Base-by-base conservation (phyloP, 1,284 basidiomycete species). In the Inonotus hispidus region DNA sequence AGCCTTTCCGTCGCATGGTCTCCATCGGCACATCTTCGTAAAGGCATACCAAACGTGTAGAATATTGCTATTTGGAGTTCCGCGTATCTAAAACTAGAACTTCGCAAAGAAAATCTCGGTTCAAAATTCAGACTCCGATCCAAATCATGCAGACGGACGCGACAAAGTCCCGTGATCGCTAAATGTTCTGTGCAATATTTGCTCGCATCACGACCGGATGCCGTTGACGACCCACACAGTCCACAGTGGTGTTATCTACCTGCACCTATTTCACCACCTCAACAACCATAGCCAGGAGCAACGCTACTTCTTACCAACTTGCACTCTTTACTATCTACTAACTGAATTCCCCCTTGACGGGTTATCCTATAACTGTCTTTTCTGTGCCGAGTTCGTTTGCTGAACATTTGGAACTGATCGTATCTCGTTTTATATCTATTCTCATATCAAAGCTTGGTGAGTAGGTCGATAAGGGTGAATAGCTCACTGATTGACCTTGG, bases 261-360 rank as follows among this genome's bases (percentile, higher is more conserved):
- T 35, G 7, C 5, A 52, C 16, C 29, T 27, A 32, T 27, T 11
- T n/a, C n/a, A n/a, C n/a, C n/a, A n/a, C 49, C 56, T 37, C 56
- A 10, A 37, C 45, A n/a, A 49, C 19, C 46, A 43, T 21, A 58
- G 56, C 56, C 54, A 58, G 45, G 56, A 37, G 56, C 46, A 43
- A n/a, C 16, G n/a, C 41, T 6, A n/a, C 19, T 5, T n/a, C 41
- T 8, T 32, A 14, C 4, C 32, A 8, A 52, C 35, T n/a, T 38
- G 43, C 58, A 53, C 21, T 59, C 58, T 14, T 59, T 59, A 35
- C 16, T 19, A 27, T 8, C 35, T 14, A 5, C 21, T 53, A n/a
- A 11, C 19, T 21, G 41, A 2, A 43, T 21, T 14, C 35, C 50
- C 59, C 59, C 59, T 60, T 46, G 59, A 60, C 39, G 59, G 59